Base-by-base conservation (phyloP, 352 stramenopile genomes). In the Globisporangium nunn region DNA sequence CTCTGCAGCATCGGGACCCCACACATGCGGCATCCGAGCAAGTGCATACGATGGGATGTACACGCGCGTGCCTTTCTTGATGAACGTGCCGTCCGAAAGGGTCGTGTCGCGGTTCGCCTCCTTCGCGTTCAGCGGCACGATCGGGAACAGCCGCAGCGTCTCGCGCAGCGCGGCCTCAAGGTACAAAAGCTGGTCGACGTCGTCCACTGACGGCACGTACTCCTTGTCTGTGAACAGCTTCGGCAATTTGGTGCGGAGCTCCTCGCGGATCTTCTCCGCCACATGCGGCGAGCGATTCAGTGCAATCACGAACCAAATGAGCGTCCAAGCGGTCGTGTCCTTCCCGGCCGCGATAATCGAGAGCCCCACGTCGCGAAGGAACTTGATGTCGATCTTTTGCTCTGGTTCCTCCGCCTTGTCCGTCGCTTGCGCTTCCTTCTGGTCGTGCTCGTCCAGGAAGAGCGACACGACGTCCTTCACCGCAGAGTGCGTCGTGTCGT, bases 301-400 rank as follows among this genome's bases (percentile, higher is more conserved):
- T 54, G 74, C 71, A 50, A 86, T 81, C 23, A 94, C 66, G 6
- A 89, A 59, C 86, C 86, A 96, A 28, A 63, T 71, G 18, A 95
- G 51, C 29, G 81, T 83, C 52, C 51, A 69, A 1, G 83, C 79
- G 0, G 86, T 94, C 0, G 79, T 95, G 54, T 94, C 86, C 33
- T 85, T 75, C 2, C 83, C 86, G 8, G 75, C 85, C 28, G 84
- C 54, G 31, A 96, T 57, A 45, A 95, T 78, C 11, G 71, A 71
- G 7, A 94, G 64, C 1, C 84, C 64, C 15, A 96, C 67, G 33
- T 92, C 78, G 8, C 70, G 56, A 18, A 96, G 63, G 51, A 82
- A 81, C 37, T 78, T 80, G 11, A 73, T 58, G 6, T 71, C 63
- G 10, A 82, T 12, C 44, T 41, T 41, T 5, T 29, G 18, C 23